Evolutionary conservation across 352 stramenopile species (phyloP), one percentile per base, ranked within the genome.

Genomic region (Globisporangium cederbergense): DNA sequence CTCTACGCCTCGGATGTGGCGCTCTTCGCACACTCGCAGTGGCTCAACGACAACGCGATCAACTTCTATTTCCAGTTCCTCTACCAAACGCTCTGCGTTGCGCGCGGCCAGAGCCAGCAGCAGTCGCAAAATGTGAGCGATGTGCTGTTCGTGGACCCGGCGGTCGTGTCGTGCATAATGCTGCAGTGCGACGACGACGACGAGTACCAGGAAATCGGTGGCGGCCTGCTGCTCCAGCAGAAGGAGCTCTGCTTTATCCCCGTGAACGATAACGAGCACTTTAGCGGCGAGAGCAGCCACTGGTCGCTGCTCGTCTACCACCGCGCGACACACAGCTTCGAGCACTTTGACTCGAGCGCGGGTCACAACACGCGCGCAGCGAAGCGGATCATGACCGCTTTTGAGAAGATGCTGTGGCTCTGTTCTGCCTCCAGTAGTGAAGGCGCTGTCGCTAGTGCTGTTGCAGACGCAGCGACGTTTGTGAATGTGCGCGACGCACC

Each of bases 11-110:
- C 81, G 64, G 86, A 95, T 66, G 80, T 93, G 36, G 72, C 64
- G 74, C 83, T 95, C 36, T 93, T 95, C 58, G 13, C 55, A 5
- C 58, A 54, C 13, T 65, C 46, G 11, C 67, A 86, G 64, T 95
- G 86, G 86, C 85, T 95, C 34, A 93, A 95, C 63, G 86, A 95
- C 70, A 93, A 86, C 32, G 70, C 83, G 25, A 75, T 95, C 65
- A 85, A 93, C 77, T 95, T 95, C 62, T 93, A 91, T 70, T 78
- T 95, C 53, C 76, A 88, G 68, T 87, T 79, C 62, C 47, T 92
- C 32, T 78, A 76, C 34, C 79, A 83, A 38, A 79, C 78, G 7
- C 32, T 68, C 7, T 79, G 71, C 62, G 43, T 72, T 36, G 34
- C 53, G 32, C n/a, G 28, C 30, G 16, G 32, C n/a, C 34, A 38